Conservation (phyloP, 2,329 filamentous ascomycete genomes). For the Diaporthe aspalathi region DNA sequence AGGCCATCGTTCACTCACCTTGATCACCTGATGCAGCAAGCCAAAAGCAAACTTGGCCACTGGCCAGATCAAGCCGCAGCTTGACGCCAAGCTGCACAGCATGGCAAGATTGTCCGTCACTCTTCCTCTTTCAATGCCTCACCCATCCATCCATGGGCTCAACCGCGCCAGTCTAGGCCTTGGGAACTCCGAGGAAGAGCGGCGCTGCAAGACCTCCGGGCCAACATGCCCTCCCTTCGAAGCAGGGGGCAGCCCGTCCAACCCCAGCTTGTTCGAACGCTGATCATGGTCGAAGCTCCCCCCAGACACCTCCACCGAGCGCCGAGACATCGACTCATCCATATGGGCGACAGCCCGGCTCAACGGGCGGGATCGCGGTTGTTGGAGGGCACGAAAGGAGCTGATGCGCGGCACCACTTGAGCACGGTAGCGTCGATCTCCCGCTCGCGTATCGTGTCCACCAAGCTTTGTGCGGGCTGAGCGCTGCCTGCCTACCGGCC, state of each 20-base stretch:
- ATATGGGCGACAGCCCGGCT: constrained; percentile 27
- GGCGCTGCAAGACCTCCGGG: not conserved
- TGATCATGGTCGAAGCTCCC: constrained; percentile 18
- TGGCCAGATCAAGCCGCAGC: constrained; percentile 10
- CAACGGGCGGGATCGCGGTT: constrained; percentile 19
- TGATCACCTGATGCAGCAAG: not conserved
- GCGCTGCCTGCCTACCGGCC: not conserved
- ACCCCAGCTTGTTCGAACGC: not conserved
- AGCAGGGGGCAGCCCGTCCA: not conserved
- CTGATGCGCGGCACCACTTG: not conserved
- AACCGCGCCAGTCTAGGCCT: not conserved
- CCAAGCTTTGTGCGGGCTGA: not conserved
- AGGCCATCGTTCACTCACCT: not conserved
- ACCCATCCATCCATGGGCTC: not conserved
- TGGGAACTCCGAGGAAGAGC: not conserved
- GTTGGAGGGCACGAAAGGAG: not conserved
- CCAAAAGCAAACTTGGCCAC: not conserved
- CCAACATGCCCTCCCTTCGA: constrained; percentile 16
- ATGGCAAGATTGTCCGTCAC: not conserved
- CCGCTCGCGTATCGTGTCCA: not conserved
- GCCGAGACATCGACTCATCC: constrained; percentile 30
- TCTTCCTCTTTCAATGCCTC: not conserved
- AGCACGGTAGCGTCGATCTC: constrained; percentile 27
- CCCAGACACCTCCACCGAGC: not conserved
- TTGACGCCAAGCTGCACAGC: not conserved